These are phyloP conservation scores for Rhododendron williamsianum DNA, from an alignment of 148 eudicot species.

Conservation along the genomic window DNA sequence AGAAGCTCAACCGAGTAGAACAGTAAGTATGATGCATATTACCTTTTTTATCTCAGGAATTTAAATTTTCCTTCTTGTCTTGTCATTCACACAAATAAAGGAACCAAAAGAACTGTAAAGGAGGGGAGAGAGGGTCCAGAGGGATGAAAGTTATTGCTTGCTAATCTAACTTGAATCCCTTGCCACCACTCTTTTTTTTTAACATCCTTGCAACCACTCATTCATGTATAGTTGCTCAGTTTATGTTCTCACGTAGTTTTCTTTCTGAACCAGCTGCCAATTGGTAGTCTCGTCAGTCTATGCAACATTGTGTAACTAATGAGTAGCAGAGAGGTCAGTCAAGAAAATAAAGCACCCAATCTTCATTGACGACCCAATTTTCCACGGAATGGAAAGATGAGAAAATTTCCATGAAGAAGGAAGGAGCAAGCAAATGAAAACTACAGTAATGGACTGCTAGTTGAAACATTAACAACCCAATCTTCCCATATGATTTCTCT, in stretches of 20 bases:
- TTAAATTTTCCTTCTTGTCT: neutral
- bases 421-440: neutral
- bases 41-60: neutral
- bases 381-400: neutral
- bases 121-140: neutral
- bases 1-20: constrained; percentile 28
- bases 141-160: neutral
- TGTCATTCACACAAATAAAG: neutral
- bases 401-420: neutral
- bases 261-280: neutral
- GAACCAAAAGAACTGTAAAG: neutral
- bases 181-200: neutral
- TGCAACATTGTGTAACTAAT: neutral
- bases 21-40: constrained; percentile 25
- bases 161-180: neutral
- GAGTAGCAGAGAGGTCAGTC: neutral
- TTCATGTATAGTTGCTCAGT: neutral
- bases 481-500: neutral
- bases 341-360: neutral
- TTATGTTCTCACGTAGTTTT: neutral
- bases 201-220: neutral
- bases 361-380: neutral
- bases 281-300: neutral
- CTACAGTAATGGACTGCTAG: neutral
- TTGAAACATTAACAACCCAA: neutral